Percentiles rank a stretch among this genome's conserved stretches.
Conservation (phyloP, 225 moss, liverwort and hornwort species). For the Lunularia cruciata region DNA sequence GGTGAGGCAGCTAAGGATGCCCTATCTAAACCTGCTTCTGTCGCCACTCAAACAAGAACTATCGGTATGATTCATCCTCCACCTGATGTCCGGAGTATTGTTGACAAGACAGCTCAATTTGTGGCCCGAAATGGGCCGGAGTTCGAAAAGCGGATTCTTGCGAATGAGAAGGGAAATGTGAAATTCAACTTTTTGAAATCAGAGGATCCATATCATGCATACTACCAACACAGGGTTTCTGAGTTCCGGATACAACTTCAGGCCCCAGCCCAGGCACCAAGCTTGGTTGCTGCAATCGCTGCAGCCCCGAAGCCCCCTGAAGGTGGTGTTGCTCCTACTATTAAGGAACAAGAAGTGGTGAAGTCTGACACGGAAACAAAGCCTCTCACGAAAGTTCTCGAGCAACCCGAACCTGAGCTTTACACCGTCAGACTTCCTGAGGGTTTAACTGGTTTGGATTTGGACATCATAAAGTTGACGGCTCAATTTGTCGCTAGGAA, state of each 20-base stretch:
- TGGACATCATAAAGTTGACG: slow-evolving; percentile 95
- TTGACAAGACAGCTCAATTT: slow-evolving; percentile 99
- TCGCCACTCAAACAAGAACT: slow-evolving; percentile 93
- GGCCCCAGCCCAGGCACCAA: slow-evolving; percentile 51
- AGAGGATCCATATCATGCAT: slow-evolving; percentile 95
- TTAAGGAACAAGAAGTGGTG: slow-evolving; percentile 49
- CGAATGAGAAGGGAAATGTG: slow-evolving; percentile 98
- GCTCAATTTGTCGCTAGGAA: slow-evolving; percentile 98
- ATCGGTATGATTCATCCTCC: slow-evolving; percentile 99
- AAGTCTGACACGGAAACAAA: slow-evolving; percentile 50
- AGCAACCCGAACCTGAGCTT: slow-evolving; percentile 81
- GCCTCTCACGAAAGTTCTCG: slow-evolving; percentile 65
- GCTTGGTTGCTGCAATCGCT: slow-evolving; percentile 29
- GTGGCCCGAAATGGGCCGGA: slow-evolving; percentile 97
- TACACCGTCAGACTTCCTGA: slow-evolving; percentile 91
- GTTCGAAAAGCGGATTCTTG: slow-evolving; percentile 96
- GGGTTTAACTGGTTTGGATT: slow-evolving; percentile 61
- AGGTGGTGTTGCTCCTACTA: slow-evolving; percentile 47
- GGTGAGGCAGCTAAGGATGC: slow-evolving; percentile 38
- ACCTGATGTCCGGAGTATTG: slow-evolving; percentile 94
- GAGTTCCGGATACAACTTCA: slow-evolving; percentile 81
- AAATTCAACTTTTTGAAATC: slow-evolving; percentile 96
- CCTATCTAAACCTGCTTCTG: slow-evolving; percentile 59
- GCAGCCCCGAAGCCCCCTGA: slow-evolving; percentile 57
- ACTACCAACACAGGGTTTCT: slow-evolving; percentile 91